phyloP scores from a whole-genome alignment of 352 stramenopile genomes.

The Aphanomyces stellatus region DNA sequence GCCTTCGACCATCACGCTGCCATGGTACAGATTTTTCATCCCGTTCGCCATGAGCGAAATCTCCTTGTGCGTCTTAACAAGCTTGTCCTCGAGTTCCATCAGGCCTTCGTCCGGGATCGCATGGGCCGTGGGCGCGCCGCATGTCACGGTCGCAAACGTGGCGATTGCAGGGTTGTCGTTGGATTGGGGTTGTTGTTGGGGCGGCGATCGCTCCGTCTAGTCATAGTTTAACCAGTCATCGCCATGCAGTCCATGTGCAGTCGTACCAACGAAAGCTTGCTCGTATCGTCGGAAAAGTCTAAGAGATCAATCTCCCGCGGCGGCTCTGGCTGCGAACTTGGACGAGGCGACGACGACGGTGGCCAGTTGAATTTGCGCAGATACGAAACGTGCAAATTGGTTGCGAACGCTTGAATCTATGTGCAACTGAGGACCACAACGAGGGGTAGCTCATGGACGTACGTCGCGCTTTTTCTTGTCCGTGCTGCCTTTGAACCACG shows the following conservation, averaged over 20 bases:
- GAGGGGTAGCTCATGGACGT: background rate
- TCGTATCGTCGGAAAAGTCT: background rate
- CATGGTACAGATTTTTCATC: constrained; percentile 17
- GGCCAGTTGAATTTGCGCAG: constrained; percentile 45
- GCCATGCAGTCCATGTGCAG: too few species aligned
- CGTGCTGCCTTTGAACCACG: constrained; percentile 78
- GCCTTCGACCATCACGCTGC: constrained; percentile 16
- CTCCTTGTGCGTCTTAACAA: constrained; percentile 19
- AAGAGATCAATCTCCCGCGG: constrained; percentile 12
- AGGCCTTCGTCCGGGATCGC: constrained; percentile 63
- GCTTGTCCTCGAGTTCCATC: constrained; percentile 78
- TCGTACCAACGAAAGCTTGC: background rate
- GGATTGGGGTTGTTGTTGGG: background rate
- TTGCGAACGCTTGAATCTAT: constrained; percentile 65
- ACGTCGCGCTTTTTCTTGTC: constrained; percentile 54
- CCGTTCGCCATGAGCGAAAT: constrained; percentile 14
- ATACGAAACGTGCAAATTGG: constrained; percentile 80
- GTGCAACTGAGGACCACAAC: constrained; percentile 19
- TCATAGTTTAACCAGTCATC: too few species aligned
- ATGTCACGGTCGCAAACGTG: constrained; percentile 66
- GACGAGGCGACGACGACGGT: background rate
- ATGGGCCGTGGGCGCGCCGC: constrained; percentile 71
- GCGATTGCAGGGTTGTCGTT: constrained; percentile 2
- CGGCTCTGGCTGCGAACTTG: background rate
- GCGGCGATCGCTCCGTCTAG: too few species aligned